These are phyloP conservation scores for Rhizopogon vesiculosus DNA, from an alignment of 768 basidiomycete species.

Conservation along the genomic window DNA sequence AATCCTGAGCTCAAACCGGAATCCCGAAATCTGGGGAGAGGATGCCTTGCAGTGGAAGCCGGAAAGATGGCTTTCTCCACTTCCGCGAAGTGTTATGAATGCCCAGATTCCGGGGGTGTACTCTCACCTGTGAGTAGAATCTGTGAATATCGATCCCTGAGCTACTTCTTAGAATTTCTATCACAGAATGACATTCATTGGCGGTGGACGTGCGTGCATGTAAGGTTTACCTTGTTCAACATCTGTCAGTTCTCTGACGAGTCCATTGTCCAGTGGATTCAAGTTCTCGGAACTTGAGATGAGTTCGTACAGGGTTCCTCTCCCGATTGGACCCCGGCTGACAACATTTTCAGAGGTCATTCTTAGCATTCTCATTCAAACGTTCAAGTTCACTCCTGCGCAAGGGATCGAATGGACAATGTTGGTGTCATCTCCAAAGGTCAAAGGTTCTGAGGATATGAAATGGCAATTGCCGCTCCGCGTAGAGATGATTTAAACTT, in stretches of 20 bases:
- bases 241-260: conserved; percentile 25
- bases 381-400: conserved; percentile 6
- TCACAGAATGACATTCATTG: conserved; percentile 43
- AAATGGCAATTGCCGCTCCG: conserved; percentile 2
- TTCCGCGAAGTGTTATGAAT: conserved; percentile 31
- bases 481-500: not conserved
- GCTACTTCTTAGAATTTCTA: not conserved
- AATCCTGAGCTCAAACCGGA: conserved; percentile 33
- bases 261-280: conserved; percentile 24
- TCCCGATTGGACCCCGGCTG: not conserved
- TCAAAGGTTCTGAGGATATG: conserved; percentile 1
- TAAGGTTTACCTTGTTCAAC: conserved; percentile 34
- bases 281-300: conserved; percentile 47
- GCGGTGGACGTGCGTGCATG: conserved; percentile 44
- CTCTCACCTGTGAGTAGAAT: conserved; percentile 32
- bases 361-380: not conserved
- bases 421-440: conserved; percentile 2
- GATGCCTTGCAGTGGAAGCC: conserved; percentile 50
- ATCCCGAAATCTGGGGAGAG: conserved; percentile 40
- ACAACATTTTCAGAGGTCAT: not conserved
- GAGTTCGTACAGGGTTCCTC: conserved; percentile 28
- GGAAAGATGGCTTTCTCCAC: conserved; percentile 40
- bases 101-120: conserved; percentile 42
- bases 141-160: not conserved
- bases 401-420: conserved; percentile 7